Base-by-base conservation (phyloP, 176 grass and related monocot genomes). In the Triticum urartu region DNA sequence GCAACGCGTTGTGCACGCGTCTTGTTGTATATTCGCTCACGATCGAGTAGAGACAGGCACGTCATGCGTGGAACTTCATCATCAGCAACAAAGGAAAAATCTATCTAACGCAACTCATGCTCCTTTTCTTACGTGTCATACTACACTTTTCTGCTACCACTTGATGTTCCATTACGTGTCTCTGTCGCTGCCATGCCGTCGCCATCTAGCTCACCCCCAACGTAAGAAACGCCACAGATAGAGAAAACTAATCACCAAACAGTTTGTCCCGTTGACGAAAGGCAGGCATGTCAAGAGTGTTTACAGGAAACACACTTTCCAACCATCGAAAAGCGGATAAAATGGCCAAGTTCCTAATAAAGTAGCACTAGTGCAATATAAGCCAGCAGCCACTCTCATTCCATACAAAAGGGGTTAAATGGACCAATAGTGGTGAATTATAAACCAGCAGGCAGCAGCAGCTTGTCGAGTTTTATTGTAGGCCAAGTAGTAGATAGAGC, bases 401-500 rank as follows among this genome's bases (percentile, higher is more conserved):
- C 20, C 68, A 39, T 71, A 18, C 68, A 12, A 71, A 72, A 72
- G 10, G 1, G 36, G 68, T 22, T 72, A 42, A 72, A 42, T 42
- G 35, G 21, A 5, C 68, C 3, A 2, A 71, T 39, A 71, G 67
- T 11, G 20, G 7, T 5, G 67, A 8, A 35, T 42, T 24, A 71
- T 34, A 40, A 38, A 78, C 68, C 64, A 64, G n/a, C 11, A 17
- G 5, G n/a, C 11, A 54, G 5, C 50, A 54, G 52, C 70, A 69
- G 20, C 20, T 63, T 78, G 88, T 77, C 38, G n/a, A 54, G 73
- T 60, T 87, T 87, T 66, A 26, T 26, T 26, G 32, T 24, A 67
- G 80, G 5, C 64, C n/a, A 61, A 22, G 84, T 79, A 84, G 89
- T 79, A 80, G 89, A 79, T 0, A 15, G 47, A 75, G 89, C 22